Evolutionary conservation across 2,329 filamentous ascomycete species (phyloP), one percentile per base, ranked within the genome.

Genomic region (Cladosporium cucumerinum): DNA sequence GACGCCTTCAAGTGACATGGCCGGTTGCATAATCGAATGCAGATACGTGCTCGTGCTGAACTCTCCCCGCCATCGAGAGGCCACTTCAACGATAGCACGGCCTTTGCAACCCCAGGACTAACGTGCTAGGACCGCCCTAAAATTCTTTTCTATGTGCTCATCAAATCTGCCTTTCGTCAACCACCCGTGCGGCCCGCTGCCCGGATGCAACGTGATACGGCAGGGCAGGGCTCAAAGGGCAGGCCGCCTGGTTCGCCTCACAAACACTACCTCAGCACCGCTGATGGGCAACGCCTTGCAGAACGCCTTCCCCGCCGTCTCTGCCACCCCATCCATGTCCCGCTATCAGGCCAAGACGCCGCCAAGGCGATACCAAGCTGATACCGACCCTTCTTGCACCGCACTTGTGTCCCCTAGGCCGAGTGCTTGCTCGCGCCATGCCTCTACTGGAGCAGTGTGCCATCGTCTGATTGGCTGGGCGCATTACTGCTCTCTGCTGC

Each of bases 301-400:
- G 46, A 60, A 36, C 57, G 36, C 43, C 57, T 61, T 26, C 43
- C 58, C 58, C 58, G 57, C 39, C 14, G 43, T 34, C 55, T 16
- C 23, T 58, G 21, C 30, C 30, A 57, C 54, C 36, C 25, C 26
- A 23, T 43, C 60, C 21, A 46, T 58, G 55, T 36, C 39, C 34
- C 30, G 36, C 49, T 62, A 62, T 62, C 60, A 62, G 49, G 60
- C 60, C 60, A 62, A 62, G 60, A 51, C 16, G 2, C 25, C 30
- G 58, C 58, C 58, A 60, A 60, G 57, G 28, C n/a, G 23, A 49
- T 60, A 54, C 48, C 59, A 62, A 62, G 60, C 60, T 62, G 49
- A 54, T 55, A 55, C 60, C 60, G 48, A 55, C n/a, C n/a, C 60
- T 54, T 43, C 60, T 62, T 62, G 60, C 60, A 52, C 49, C 49